Conservation (phyloP, 2,329 filamentous ascomycete genomes). For the Exophiala sp. region DNA sequence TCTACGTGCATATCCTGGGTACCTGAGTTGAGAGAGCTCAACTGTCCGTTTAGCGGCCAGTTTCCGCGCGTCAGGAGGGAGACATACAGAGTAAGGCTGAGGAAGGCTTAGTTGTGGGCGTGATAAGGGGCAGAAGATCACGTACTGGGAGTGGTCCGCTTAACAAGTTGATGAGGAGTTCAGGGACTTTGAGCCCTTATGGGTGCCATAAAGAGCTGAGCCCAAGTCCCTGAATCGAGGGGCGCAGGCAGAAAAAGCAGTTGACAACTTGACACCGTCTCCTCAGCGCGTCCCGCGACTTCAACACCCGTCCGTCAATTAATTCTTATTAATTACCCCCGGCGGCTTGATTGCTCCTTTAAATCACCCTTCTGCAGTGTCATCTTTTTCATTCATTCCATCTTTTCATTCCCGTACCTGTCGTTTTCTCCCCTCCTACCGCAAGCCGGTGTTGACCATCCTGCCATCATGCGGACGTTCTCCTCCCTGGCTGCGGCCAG, state of each 20-base stretch:
- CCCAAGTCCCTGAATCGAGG: background rate
- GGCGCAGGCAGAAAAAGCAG: background rate
- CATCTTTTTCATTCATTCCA: no score
- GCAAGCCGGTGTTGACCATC: background rate
- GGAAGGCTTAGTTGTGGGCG: no score
- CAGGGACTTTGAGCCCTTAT: background rate
- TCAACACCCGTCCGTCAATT: background rate
- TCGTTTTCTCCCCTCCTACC: background rate
- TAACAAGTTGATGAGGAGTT: background rate
- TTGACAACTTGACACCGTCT: conserved; percentile 3
- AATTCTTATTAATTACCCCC: no score
- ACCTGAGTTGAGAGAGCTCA: no score
- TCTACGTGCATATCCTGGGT: background rate
- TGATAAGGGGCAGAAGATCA: background rate
- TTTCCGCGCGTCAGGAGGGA: background rate
- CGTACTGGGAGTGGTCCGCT: background rate
- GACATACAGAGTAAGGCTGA: no score
- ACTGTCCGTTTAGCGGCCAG: background rate
- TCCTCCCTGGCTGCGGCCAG: conserved; percentile 32
- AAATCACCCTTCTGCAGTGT: no score
- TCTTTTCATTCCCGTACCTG: background rate
- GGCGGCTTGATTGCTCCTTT: no score
- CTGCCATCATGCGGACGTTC: conserved; percentile 24
- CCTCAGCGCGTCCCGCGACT: conserved; percentile 1
- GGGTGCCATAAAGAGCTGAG: background rate